These are phyloP conservation scores for Xylaria sp. DNA, from an alignment of 2,329 filamentous ascomycete genomes.

Conservation along the genomic window DNA sequence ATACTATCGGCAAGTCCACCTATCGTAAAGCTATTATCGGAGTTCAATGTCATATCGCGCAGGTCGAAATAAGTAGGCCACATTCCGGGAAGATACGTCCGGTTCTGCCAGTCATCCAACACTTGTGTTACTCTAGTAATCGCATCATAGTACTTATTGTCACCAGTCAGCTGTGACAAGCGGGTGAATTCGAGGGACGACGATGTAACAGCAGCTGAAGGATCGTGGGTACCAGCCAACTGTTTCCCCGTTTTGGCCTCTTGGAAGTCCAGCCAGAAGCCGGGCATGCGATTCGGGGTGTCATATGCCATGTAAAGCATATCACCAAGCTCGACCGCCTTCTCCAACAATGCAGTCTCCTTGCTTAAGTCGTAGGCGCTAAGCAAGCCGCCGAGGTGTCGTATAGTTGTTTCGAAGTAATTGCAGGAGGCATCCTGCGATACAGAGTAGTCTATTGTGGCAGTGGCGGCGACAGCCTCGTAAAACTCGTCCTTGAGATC, in stretches of 20 bases:
- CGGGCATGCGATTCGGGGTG: slow-evolving; percentile 61
- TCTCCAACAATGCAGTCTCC: slow-evolving; percentile 55
- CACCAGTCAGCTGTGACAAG: slow-evolving; percentile 73
- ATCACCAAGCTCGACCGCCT: slow-evolving; percentile 58
- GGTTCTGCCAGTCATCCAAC: slow-evolving; percentile 73
- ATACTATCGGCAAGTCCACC: slow-evolving; percentile 65
- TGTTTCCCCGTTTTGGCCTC: slow-evolving; percentile 52
- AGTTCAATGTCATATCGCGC: slow-evolving; percentile 58
- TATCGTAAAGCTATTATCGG: slow-evolving; percentile 58
- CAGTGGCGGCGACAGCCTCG: slow-evolving; percentile 60
- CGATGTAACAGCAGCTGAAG: slow-evolving; percentile 61
- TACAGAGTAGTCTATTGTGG: slow-evolving; percentile 60
- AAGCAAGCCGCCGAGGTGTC: slow-evolving; percentile 58
- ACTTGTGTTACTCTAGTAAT: slow-evolving; percentile 77
- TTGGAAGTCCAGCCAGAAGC: slow-evolving; percentile 66
- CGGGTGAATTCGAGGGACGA: slow-evolving; percentile 77
- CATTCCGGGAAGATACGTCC: slow-evolving; percentile 77
- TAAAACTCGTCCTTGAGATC: slow-evolving; percentile 66
- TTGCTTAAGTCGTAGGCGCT: slow-evolving; percentile 58
- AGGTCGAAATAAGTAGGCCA: slow-evolving; percentile 75
- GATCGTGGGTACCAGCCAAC: slow-evolving; percentile 50
- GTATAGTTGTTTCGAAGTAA: slow-evolving; percentile 60
- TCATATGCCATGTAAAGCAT: slow-evolving; percentile 61
- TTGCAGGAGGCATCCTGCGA: slow-evolving; percentile 53
- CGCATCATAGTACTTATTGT: slow-evolving; percentile 78